Percentiles rank a stretch among this genome's conserved stretches.
These are phyloP conservation scores for Eucalyptus melliodora DNA, from an alignment of 345 rosid genomes.

Conservation along the genomic window DNA sequence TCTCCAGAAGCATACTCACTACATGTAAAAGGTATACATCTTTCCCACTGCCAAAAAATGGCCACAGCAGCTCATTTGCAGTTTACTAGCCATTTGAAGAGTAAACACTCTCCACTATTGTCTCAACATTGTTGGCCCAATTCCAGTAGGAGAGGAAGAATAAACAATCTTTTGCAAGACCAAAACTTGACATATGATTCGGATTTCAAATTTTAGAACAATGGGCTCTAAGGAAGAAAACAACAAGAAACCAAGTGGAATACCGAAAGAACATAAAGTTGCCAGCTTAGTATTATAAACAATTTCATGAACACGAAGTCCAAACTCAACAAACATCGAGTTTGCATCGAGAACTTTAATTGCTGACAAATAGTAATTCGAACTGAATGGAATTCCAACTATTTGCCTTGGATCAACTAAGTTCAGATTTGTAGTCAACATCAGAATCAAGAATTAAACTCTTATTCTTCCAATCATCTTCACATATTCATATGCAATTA, in stretches of 20 bases:
- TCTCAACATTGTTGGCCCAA: not conserved
- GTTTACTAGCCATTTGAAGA: not conserved
- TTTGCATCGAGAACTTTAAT: not conserved
- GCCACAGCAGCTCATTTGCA: not conserved
- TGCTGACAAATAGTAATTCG: not conserved
- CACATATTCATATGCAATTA: not conserved
- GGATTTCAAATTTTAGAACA: not conserved
- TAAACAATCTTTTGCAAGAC: not conserved
- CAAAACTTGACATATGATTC: not conserved
- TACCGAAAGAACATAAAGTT: not conserved
- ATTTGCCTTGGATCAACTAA: not conserved
- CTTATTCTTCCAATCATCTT: not conserved
- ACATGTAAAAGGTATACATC: not conserved
- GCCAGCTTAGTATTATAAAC: not conserved
- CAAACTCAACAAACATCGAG: not conserved
- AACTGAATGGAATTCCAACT: not conserved
- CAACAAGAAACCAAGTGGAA: not conserved
- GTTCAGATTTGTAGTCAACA: not conserved
- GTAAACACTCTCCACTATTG: not conserved
- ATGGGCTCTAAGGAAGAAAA: not conserved
- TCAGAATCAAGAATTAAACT: not conserved
- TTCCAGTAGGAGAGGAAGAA: not conserved
- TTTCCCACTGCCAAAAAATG: not conserved
- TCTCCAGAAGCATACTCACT: not conserved
- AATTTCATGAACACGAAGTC: not conserved